Conservation (phyloP, 2,329 filamentous ascomycete species). For the Aschersonia sp. region DNA sequence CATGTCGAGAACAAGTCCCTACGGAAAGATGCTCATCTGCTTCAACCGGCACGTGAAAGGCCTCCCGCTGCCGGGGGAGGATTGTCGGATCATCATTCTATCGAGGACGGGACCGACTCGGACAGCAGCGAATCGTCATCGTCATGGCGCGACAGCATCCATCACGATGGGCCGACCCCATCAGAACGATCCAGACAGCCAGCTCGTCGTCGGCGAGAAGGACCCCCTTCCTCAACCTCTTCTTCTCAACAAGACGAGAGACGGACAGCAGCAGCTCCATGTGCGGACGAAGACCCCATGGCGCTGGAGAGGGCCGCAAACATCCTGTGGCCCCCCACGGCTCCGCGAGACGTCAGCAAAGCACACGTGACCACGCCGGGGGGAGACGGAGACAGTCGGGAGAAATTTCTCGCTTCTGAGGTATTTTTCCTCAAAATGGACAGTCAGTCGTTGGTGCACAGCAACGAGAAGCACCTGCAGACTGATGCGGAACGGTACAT, state of each 20-base stretch:
- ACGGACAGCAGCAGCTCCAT: neutral
- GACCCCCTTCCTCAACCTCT: no score
- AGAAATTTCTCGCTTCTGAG: constrained; percentile 26
- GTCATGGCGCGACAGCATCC: no score
- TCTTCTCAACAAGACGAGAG: neutral
- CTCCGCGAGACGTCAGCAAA: constrained; percentile 4
- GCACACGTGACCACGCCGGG: constrained; percentile 4
- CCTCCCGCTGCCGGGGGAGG: no score
- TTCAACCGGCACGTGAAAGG: constrained; percentile 3
- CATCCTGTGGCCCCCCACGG: constrained; percentile 23
- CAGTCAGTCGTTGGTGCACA: constrained; percentile 22
- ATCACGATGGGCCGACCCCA: no score
- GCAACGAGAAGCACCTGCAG: constrained; percentile 19
- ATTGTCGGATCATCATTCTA: no score
- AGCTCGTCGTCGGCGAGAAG: no score
- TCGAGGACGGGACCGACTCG: no score
- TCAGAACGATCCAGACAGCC: no score
- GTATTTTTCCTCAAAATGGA: constrained; percentile 17
- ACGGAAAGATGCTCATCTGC: constrained; percentile 14
- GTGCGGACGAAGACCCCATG: constrained; percentile 10
- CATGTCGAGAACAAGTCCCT: constrained; percentile 20
- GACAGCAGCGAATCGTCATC: no score
- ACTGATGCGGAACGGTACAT: constrained; percentile 16
- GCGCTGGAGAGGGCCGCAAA: constrained; percentile 23
- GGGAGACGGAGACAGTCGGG: constrained; percentile 14